Base-by-base conservation (phyloP, 2,329 filamentous ascomycete genomes). In the Pyricularia pennisetigena region DNA sequence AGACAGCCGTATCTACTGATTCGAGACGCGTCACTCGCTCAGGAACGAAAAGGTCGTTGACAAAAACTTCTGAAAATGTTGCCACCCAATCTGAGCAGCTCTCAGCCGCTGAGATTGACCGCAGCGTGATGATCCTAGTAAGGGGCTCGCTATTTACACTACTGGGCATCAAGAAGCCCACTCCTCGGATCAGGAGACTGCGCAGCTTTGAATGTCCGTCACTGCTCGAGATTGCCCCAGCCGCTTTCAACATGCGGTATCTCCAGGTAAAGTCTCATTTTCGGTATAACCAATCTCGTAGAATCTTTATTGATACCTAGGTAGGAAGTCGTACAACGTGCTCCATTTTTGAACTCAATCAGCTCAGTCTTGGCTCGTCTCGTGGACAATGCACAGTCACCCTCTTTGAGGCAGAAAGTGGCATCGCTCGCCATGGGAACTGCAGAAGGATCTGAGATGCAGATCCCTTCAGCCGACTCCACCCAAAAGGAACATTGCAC, bases 221-320 rank as follows among this genome's bases (percentile, higher is more conserved):
- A 0, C 66, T 73, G 1, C 30, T 72, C 1, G 68, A 70, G 9
- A 66, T 73, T 10, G 72, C 72, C 0, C 72, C 72, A 1, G 70
- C 71, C 1, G 70, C 71, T 12, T 73, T 72, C 70, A 73, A 70
- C 61, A 35, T 68, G 4, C 35, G 66, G 10, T 69, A 71, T 32
- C 70, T 73, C 20, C 68, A 69, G 68, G 71, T 71, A 69, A 0
- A 69, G 9, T 23, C 16, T 57, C 41, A 12, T 28, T 35, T 28
- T 14, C 1, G 26, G n/a, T 6, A 23, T 8, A 24, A 23, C 5
- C 4, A n/a, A 35, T 35, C 28, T 28, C 4, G 16, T 2, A 32
- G 24, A 30, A 23, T 14, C 14, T 10, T 14, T 61, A 57, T 29
- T 59, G 24, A 67, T 10, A 4, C 16, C 16, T 8, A 20, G 2